Evolutionary conservation across 2,329 filamentous ascomycete genomes (phyloP), one percentile per base, ranked within the genome.

Genomic region (Curvularia eragrostidis): DNA sequence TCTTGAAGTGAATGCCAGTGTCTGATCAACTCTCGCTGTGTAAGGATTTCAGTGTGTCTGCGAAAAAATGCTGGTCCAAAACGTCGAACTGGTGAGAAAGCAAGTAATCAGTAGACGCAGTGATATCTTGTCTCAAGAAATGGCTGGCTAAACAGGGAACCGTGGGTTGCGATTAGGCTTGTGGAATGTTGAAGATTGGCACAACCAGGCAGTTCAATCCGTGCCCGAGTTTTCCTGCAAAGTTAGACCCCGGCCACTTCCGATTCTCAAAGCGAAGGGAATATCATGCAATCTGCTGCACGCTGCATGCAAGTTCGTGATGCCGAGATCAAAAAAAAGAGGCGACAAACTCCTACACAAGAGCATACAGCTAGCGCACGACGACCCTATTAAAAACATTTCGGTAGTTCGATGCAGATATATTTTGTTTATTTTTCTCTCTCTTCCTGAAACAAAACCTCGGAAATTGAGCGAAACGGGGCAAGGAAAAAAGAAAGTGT

Each of bases 1-100:
- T 30, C 13, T 36, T n/a, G 21, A 43, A 43, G 39, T 42, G 39
- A 42, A 24, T 23, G 39, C 12, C 21, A 4, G 10, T 24, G 39
- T 15, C 39, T 42, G 1, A 12, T 23, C 12, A 15, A 43, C 23
- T 26, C 21, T 26, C 15, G 23, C 19, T 15, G 21, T 15, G 3
- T 8, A 3, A 8, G 39, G 19, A 23, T 8, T 15, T 9, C 41
- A 41, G 38, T 12, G 23, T 10, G n/a, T 19, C 24, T 42, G 32
- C 54, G 56, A 52, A 46, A 48, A 52, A 54, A 38, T 13, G 43
- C 21, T 59, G 59, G 52, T 49, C 47, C 36, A 64, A 59, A 67
- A 61, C 56, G 68, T 69, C 56, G 59, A 58, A 67, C 65, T 65
- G 63, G 54, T 57, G 64, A 50, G 57, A 64, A 51, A 51, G 61